Percentiles rank a stretch among this genome's conserved stretches.
These are phyloP conservation scores for Aspergillus calidoustus DNA, from an alignment of 2,329 filamentous ascomycete genomes.

Conservation along the genomic window DNA sequence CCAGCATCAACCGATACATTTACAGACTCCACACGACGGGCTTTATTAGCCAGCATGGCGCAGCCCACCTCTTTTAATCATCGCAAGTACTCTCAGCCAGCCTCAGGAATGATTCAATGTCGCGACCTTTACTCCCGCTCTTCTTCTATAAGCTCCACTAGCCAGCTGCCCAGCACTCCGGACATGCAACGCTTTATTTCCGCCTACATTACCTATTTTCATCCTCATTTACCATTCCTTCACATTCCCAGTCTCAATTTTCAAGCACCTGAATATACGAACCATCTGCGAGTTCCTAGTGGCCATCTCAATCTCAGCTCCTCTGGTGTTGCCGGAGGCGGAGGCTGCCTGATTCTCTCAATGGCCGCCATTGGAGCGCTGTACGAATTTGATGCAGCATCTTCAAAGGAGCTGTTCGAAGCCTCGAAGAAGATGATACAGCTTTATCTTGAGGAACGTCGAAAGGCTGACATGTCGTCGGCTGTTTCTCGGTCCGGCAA, in stretches of 20 bases:
- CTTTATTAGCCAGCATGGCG: constrained; percentile 64
- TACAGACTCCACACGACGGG: constrained; percentile 68
- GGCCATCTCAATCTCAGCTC: constrained; percentile 56
- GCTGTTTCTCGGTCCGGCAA: constrained; percentile 59
- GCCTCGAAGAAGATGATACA: constrained; percentile 95
- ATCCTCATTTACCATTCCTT: constrained; percentile 92
- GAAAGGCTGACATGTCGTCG: constrained; percentile 77
- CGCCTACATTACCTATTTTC: constrained; percentile 89
- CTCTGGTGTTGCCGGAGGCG: constrained; percentile 69
- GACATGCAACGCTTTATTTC: constrained; percentile 90
- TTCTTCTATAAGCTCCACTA: constrained; percentile 45
- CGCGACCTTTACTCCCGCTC: constrained; percentile 42
- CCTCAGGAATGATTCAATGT: constrained; percentile 54
- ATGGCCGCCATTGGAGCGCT: constrained; percentile 87
- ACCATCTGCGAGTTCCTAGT: constrained; percentile 62
- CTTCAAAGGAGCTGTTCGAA: constrained; percentile 86
- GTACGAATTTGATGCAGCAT: constrained; percentile 80
- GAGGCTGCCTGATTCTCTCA: constrained; percentile 82
- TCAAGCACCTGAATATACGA: constrained; percentile 72
- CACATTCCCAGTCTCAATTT: constrained; percentile 92
- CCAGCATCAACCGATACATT: constrained; percentile 68
- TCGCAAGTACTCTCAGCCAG: constrained; percentile 64
- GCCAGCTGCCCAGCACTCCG: constrained; percentile 74
- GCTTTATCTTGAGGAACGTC: constrained; percentile 86
- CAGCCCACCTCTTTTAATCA: constrained; percentile 62